Percentiles rank a stretch among this genome's conserved stretches.
Evolutionary conservation across 441 rosid species (phyloP).

Genomic region (Erodium chrysanthum): DNA sequence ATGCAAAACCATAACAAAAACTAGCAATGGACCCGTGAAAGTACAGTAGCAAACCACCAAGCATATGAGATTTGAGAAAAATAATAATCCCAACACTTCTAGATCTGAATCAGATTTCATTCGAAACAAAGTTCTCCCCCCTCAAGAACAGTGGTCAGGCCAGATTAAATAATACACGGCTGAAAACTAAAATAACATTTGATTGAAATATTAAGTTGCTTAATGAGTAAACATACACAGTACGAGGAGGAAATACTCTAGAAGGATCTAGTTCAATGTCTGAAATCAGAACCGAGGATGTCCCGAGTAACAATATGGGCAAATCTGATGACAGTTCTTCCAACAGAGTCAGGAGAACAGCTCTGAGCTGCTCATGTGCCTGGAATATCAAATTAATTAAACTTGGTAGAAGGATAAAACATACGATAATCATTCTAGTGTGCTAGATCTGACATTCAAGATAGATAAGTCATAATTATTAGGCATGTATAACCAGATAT

Average conservation of each 20-base stretch:
- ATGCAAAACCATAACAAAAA: background rate
- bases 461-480: background rate
- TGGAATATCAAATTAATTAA: conserved; percentile 33
- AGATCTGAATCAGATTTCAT: background rate
- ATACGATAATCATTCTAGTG: conserved; percentile 13
- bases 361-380: conserved; percentile 96
- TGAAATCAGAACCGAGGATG: conserved; percentile 42
- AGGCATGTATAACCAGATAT: conserved; percentile 10
- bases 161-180: background rate
- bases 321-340: conserved; percentile 88
- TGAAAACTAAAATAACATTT: background rate
- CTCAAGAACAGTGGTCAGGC: no score
- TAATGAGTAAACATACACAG: conserved; percentile 50
- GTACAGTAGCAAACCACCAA: background rate
- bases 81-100: background rate
- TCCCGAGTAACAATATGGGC: conserved; percentile 80
- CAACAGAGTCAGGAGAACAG: conserved; percentile 74
- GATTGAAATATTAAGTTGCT: conserved; percentile 11
- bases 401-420: conserved; percentile 13
- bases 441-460: conserved; percentile 3
- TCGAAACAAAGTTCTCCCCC: background rate
- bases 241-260: conserved; percentile 56
- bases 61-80: background rate
- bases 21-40: conserved; percentile 4
- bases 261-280: conserved; percentile 42